Evolutionary conservation across 2,329 filamentous ascomycete species (phyloP).

Genomic region (Hymenoscyphus scutula): DNA sequence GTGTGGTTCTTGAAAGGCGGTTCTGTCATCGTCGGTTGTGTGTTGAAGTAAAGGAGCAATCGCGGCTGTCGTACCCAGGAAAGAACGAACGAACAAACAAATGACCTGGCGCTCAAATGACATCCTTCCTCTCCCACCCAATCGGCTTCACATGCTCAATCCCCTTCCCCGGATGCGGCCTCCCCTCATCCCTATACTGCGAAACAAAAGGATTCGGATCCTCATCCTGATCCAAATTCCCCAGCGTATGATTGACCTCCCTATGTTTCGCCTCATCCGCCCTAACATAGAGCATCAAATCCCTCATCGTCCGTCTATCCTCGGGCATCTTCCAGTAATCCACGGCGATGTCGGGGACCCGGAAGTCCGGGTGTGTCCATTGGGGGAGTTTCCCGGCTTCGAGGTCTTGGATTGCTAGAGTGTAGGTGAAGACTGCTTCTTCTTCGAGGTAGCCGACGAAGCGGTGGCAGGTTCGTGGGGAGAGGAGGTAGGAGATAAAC

Average conservation of each 20-base stretch:
- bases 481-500: constrained; percentile 84
- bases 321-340: constrained; percentile 95
- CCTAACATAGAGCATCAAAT: constrained; percentile 83
- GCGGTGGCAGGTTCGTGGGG: constrained; percentile 83
- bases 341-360: constrained; percentile 84
- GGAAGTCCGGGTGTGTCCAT: constrained; percentile 68
- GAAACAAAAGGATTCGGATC: constrained; percentile 93
- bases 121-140: constrained; percentile 82
- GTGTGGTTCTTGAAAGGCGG: no score
- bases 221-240: constrained; percentile 79
- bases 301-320: constrained; percentile 75
- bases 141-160: constrained; percentile 59
- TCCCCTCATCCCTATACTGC: constrained; percentile 68
- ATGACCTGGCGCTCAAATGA: constrained; percentile 54
- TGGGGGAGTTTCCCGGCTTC: constrained; percentile 79
- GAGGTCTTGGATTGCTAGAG: constrained; percentile 80
- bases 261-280: constrained; percentile 87
- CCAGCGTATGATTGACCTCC: constrained; percentile 93
- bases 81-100: no score
- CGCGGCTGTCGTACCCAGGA: no score
- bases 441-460: constrained; percentile 98
- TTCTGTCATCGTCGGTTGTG: not conserved
- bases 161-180: constrained; percentile 68
- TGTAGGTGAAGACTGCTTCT: constrained; percentile 95
- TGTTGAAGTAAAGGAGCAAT: not conserved